Conservation (phyloP, 345 rosid species). For the Anacardium occidentale region DNA sequence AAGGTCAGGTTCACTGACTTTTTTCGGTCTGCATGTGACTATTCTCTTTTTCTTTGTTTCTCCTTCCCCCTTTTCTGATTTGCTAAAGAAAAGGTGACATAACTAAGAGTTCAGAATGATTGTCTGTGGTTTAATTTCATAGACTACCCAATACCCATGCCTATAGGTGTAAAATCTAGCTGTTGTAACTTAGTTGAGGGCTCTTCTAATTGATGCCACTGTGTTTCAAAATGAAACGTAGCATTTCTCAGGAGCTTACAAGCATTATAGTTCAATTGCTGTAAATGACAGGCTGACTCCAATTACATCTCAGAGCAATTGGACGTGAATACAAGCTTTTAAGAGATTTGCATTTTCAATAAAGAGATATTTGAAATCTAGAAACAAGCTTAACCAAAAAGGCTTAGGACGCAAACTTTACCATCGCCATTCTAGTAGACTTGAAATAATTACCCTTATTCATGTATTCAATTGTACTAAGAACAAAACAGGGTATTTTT, state of each 20-base stretch:
- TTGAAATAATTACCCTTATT: not conserved
- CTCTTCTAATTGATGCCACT: not conserved
- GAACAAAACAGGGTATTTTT: not conserved
- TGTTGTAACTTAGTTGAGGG: not conserved
- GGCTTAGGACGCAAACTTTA: not conserved
- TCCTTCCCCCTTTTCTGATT: not conserved
- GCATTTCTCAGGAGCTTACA: not conserved
- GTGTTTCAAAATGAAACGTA: not conserved
- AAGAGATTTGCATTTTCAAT: not conserved
- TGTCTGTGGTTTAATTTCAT: too few relatives aligned
- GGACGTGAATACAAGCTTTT: not conserved
- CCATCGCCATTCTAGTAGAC: not conserved
- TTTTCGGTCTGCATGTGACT: not conserved
- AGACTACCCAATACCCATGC: not conserved
- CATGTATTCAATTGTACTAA: not conserved
- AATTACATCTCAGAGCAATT: not conserved
- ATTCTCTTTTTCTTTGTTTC: not conserved
- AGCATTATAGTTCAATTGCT: not conserved
- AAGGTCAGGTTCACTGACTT: not conserved
- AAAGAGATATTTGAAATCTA: conserved; percentile 1
- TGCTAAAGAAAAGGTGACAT: not conserved
- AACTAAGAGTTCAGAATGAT: not conserved
- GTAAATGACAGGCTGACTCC: not conserved
- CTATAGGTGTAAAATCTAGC: not conserved
- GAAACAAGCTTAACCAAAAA: not conserved